Percentiles rank a stretch among this genome's conserved stretches.
Evolutionary conservation across 257 asterid genomes (phyloP).

Genomic region (Echium plantagineum): DNA sequence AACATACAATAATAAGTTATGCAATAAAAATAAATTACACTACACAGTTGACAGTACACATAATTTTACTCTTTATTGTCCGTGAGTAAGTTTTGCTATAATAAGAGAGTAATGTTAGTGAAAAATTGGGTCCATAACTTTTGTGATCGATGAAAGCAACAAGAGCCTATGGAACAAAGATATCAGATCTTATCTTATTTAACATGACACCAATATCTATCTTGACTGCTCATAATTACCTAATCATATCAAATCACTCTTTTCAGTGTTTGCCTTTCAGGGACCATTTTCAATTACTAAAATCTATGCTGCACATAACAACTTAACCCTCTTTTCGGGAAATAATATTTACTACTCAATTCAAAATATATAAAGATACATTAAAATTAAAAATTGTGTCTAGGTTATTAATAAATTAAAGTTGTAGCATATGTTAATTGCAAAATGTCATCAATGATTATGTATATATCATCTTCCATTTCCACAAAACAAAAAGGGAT

Average conservation of each 20-base stretch:
- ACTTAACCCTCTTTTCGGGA: background rate
- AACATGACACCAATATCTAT: background rate
- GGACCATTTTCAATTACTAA: constrained; percentile 40
- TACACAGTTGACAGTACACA: too few species aligned
- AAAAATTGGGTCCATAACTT: background rate
- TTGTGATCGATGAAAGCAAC: background rate
- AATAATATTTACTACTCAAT: too few species aligned
- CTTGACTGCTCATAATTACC: constrained; percentile 11
- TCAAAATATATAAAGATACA: too few species aligned
- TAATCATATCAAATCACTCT: constrained; percentile 34
- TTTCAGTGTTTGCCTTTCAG: constrained; percentile 2
- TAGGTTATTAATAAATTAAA: too few species aligned
- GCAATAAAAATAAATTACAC: too few species aligned
- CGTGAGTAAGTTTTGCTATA: too few species aligned
- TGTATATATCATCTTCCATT: background rate
- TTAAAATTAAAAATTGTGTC: too few species aligned
- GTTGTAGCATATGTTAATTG: too few species aligned
- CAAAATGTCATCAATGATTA: too few species aligned
- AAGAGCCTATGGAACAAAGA: background rate
- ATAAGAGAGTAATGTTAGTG: background rate
- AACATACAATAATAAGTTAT: too few species aligned
- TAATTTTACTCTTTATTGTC: too few species aligned
- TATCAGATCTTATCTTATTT: background rate
- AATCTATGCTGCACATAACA: constrained; percentile 22
- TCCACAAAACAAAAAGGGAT: background rate